Evolutionary conservation across 228 moss, liverwort and hornwort species (phyloP).

Genomic region (Sphagnum magellanicum): DNA sequence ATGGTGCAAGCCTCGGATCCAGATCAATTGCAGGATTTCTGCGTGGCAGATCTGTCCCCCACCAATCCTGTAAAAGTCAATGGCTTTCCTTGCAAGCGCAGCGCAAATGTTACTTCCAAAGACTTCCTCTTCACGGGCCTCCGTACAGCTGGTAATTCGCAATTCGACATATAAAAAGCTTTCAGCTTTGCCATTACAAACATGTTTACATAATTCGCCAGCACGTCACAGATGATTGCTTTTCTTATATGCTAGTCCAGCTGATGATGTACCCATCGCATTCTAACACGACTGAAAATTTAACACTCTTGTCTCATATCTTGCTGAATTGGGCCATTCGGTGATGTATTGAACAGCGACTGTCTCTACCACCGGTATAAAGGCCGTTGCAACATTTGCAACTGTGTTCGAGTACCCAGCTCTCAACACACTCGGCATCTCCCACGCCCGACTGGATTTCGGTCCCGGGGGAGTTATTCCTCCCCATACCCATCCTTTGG

Average conservation of each 20-base stretch:
- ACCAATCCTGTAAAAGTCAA: neutral
- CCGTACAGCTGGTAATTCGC: neutral
- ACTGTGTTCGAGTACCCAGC: neutral
- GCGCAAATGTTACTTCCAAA: neutral
- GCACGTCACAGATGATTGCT: too few relatives aligned
- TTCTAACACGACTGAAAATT: too few relatives aligned
- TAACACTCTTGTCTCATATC: too few relatives aligned
- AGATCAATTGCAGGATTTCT: constrained; percentile 11
- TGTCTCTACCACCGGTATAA: too few relatives aligned
- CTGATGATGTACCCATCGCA: too few relatives aligned
- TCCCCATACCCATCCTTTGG: constrained; percentile 33
- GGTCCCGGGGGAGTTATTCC: constrained; percentile 25
- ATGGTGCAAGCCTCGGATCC: constrained; percentile 6
- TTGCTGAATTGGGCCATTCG: too few relatives aligned
- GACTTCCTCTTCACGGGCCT: neutral
- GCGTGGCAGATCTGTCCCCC: constrained; percentile 5
- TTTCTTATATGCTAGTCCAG: too few relatives aligned
- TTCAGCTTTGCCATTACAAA: too few relatives aligned
- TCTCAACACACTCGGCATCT: constrained; percentile 20
- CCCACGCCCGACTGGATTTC: constrained; percentile 16
- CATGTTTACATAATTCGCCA: too few relatives aligned
- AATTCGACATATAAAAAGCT: too few relatives aligned
- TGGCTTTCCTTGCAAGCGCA: neutral
- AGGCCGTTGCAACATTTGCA: too few relatives aligned
- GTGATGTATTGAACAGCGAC: too few relatives aligned